Evolutionary conservation across 805 yeast genomes (phyloP).

Genomic region (Brettanomyces nanus): DNA sequence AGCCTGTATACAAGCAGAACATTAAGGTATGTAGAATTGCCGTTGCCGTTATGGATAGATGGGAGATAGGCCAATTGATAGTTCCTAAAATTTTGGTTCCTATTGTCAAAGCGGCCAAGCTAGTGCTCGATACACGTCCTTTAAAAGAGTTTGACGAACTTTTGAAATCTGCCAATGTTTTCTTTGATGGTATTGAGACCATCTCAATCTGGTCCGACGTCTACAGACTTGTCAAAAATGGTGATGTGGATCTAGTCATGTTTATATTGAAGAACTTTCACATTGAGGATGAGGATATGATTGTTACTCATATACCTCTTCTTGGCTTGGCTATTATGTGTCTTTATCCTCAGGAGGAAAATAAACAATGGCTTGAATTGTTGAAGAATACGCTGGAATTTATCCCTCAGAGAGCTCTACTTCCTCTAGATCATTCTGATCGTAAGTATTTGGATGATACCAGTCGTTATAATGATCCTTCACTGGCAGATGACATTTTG

Average conservation of each 20-base stretch:
- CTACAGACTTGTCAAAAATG: conserved; percentile 32
- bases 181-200: conserved; percentile 86
- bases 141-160: conserved; percentile 34
- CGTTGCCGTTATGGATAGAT: conserved; percentile 74
- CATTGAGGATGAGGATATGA: conserved; percentile 82
- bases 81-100: conserved; percentile 68
- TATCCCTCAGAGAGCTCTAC: conserved; percentile 57
- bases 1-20: conserved; percentile 23
- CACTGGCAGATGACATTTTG: conserved; percentile 7
- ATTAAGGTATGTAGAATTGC: conserved; percentile 56
- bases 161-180: conserved; percentile 49
- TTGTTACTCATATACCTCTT: conserved; percentile 66
- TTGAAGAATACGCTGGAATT: conserved; percentile 37
- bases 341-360: conserved; percentile 12
- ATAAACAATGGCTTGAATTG: conserved; percentile 31
- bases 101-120: conserved; percentile 41
- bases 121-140: conserved; percentile 14
- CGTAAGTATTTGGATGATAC: conserved; percentile 7
- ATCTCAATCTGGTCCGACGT: conserved; percentile 66
- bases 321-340: conserved; percentile 33
- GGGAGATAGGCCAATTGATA: conserved; percentile 83
- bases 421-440: conserved; percentile 42
- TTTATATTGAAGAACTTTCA: conserved; percentile 62
- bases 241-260: conserved; percentile 39
- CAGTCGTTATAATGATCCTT: conserved; percentile 6